Conservation (phyloP, 495 filamentous ascomycete species). For the Trichoderma virens region DNA sequence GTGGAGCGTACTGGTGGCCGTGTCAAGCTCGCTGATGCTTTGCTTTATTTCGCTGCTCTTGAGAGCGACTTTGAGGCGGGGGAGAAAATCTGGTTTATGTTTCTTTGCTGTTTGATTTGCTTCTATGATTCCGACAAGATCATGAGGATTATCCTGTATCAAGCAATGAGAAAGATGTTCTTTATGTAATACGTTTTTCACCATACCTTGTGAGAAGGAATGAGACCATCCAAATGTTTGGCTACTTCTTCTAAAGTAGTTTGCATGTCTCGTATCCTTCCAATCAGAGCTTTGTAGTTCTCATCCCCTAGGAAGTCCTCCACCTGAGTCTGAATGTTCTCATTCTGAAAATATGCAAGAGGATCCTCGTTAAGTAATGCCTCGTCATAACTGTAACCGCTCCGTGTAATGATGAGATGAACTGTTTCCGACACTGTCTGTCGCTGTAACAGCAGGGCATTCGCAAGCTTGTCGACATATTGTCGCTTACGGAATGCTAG, state of each 20-base stretch:
- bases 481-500: not conserved
- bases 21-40: not conserved
- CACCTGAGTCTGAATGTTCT: not conserved
- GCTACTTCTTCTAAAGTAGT: conserved; percentile 5
- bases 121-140: not conserved
- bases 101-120: not conserved
- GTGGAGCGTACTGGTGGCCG: not conserved
- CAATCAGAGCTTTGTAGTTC: conserved; percentile 8
- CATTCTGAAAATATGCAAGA: not conserved
- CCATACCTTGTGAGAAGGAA: conserved; percentile 8
- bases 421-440: not conserved
- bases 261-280: not conserved
- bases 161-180: not conserved
- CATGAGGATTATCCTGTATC: not conserved
- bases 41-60: not conserved
- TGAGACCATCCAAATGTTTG: conserved; percentile 3
- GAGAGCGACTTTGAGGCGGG: not conserved
- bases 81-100: not conserved
- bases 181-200: not conserved
- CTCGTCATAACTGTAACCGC: not conserved
- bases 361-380: not conserved
- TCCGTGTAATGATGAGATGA: not conserved
- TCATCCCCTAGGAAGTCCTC: conserved; percentile 9
- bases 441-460: not conserved
- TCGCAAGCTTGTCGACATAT: not conserved